Percentiles rank a stretch among this genome's conserved stretches.
phyloP scores from a whole-genome alignment of 345 rosid species.

The Draba incana region DNA sequence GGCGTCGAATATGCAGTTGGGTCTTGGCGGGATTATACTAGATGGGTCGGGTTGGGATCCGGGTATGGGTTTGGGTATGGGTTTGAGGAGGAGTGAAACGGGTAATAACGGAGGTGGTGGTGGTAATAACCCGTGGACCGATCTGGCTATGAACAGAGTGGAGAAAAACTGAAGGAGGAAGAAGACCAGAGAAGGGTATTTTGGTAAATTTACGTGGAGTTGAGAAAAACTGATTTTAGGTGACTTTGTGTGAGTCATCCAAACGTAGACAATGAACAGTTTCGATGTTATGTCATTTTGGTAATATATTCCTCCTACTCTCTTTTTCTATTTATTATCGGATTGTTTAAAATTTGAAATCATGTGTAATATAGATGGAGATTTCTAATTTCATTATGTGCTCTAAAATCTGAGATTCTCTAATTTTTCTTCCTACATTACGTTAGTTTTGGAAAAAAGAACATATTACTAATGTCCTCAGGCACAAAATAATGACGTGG shows the following conservation, averaged over 20 bases:
- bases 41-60: conserved; percentile 42
- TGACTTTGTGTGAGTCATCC: conserved; percentile 18
- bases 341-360: background rate
- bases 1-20: conserved; percentile 43
- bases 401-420: background rate
- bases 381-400: conserved; percentile 5
- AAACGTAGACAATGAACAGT: conserved; percentile 34
- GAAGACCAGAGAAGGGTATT: conserved; percentile 17
- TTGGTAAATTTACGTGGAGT: conserved; percentile 19
- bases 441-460: no score
- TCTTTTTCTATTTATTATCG: conserved; percentile 1
- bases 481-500: conserved; percentile 17
- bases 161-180: conserved; percentile 32
- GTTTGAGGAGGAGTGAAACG: conserved; percentile 33
- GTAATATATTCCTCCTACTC: conserved; percentile 27
- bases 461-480: conserved; percentile 9
- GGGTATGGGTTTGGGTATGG: conserved; percentile 40
- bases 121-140: conserved; percentile 34
- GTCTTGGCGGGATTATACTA: conserved; percentile 41
- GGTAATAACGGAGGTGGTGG: conserved; percentile 22
- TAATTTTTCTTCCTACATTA: no score
- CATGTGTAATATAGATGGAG: conserved; percentile 32
- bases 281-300: conserved; percentile 30
- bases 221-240: conserved; percentile 26
- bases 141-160: conserved; percentile 41